Base-by-base conservation (phyloP, 257 asterid species). In the Ilex asprella region DNA sequence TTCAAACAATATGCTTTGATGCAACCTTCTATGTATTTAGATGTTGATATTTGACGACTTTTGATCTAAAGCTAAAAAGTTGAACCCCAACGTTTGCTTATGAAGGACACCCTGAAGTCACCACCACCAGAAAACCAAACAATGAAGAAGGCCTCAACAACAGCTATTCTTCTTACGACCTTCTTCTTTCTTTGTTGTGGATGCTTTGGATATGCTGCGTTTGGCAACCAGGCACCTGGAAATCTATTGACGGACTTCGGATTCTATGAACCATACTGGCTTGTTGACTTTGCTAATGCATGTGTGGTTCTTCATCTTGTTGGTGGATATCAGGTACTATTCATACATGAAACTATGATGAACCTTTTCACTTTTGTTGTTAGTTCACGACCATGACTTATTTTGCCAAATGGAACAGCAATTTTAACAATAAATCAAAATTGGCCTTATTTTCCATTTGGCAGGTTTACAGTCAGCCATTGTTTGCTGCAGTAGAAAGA, bases 21-120 rank as follows among this genome's bases (percentile, higher is more conserved):
- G 14, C 54, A 49, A 49, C 3, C 6, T 49, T 49, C 16, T 2
- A 12, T 11, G 0, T 6, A 11, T 12, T 49, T 49, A 11, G 5
- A 12, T n/a, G 14, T 49, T n/a, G 16, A 49, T 49, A 49, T 12
- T 11, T 49, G 10, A 49, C 5, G 3, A 12, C 50, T 7, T 7
- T 44, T 8, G 14, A 49, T 49, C 54, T 11, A 4, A 14, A 7
- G 57, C 15, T 53, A 7, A 21, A 53, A 53, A 53, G 15, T 3
- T 7, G 15, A 2, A 21, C 11, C 31, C 49, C 7, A 5, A 59
- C 14, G 35, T 60, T 9, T 51, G 60, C 56, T 39, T 13, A 29
- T 43, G 75, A 72, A 81, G 91, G 88, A 84, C 58, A 84, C 91
- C 49, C 76, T 84, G 1, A 79, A 70, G 79, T 67, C 81, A 16